Evolutionary conservation across 257 asterid genomes (phyloP).

Genomic region (Ballota nigra): DNA sequence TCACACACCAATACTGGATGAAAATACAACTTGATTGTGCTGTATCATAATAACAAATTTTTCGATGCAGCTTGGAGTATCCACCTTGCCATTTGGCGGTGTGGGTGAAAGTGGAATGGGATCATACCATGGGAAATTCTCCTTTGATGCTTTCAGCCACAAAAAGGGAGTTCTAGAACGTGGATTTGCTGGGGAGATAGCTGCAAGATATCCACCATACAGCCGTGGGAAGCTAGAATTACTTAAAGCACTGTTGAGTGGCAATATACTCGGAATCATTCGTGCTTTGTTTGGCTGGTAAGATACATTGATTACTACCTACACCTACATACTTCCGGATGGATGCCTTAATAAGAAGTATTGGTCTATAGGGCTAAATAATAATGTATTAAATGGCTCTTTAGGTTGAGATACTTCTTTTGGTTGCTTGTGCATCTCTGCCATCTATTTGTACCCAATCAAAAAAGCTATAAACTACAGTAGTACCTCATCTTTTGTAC

Average conservation of each 20-base stretch:
- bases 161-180: slow-evolving; percentile 78
- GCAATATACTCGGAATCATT: slow-evolving; percentile 47
- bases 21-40: slow-evolving; percentile 17
- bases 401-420: neutral
- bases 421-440: neutral
- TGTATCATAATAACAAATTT: slow-evolving; percentile 15
- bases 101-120: slow-evolving; percentile 98
- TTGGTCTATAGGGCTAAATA: neutral
- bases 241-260: slow-evolving; percentile 63
- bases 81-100: slow-evolving; percentile 82
- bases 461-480: slow-evolving; percentile 3
- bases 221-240: slow-evolving; percentile 49
- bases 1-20: neutral
- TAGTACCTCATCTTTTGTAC: neutral
- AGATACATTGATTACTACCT: neutral
- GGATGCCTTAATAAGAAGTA: neutral
- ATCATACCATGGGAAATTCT: slow-evolving; percentile 81
- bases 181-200: slow-evolving; percentile 59
- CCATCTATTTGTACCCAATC: slow-evolving; percentile 8
- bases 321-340: slow-evolving; percentile 7
- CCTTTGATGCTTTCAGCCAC: slow-evolving; percentile 90
- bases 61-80: slow-evolving; percentile 54
- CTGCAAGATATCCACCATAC: slow-evolving; percentile 92
- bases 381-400: slow-evolving; percentile 21
- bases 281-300: slow-evolving; percentile 76